A percentile compares a stretch with the other conserved stretches of the same genome.
These are phyloP conservation scores for Choiromyces venosus DNA, from an alignment of 495 filamentous ascomycete genomes.

Conservation along the genomic window DNA sequence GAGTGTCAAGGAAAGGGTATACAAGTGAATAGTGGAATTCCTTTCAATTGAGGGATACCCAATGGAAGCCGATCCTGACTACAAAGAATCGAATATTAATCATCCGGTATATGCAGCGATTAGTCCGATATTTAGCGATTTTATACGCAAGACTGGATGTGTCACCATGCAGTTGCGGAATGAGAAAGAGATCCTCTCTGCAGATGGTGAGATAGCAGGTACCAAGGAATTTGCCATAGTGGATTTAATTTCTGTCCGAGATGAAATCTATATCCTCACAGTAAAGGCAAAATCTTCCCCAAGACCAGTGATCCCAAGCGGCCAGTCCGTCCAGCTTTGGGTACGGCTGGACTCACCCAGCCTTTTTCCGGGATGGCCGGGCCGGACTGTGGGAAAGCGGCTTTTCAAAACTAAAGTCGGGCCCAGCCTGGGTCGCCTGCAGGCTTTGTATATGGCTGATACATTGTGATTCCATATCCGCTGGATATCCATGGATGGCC, in stretches of 20 bases:
- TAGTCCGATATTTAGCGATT: conserved; percentile 5
- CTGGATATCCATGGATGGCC: too few species aligned
- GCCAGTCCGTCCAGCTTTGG: too few species aligned
- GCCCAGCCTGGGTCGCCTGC: too few species aligned
- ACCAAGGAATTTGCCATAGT: conserved; percentile 10
- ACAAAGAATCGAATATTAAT: conserved; percentile 12
- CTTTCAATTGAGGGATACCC: conserved; percentile 23
- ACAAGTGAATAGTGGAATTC: conserved; percentile 9
- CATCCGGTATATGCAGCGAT: conserved; percentile 4
- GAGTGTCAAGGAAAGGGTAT: conserved; percentile 14
- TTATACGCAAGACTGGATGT: conserved; percentile 3
- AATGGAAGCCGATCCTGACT: conserved; percentile 10
- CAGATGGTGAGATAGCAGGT: conserved; percentile 6
- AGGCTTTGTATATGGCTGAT: too few species aligned
- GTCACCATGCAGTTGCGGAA: conserved; percentile 1
- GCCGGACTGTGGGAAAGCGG: too few species aligned
- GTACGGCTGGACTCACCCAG: too few species aligned
- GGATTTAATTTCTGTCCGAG: conserved; percentile 16
- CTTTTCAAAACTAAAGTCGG: too few species aligned
- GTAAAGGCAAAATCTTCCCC: conserved; percentile 21
- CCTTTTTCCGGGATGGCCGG: too few species aligned
- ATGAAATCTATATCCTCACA: conserved; percentile 14
- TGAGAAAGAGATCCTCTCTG: conserved; percentile 15
- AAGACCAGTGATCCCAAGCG: too few species aligned
- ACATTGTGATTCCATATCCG: too few species aligned